Conservation (phyloP, 768 basidiomycete species). For the Mrakia gelida region DNA sequence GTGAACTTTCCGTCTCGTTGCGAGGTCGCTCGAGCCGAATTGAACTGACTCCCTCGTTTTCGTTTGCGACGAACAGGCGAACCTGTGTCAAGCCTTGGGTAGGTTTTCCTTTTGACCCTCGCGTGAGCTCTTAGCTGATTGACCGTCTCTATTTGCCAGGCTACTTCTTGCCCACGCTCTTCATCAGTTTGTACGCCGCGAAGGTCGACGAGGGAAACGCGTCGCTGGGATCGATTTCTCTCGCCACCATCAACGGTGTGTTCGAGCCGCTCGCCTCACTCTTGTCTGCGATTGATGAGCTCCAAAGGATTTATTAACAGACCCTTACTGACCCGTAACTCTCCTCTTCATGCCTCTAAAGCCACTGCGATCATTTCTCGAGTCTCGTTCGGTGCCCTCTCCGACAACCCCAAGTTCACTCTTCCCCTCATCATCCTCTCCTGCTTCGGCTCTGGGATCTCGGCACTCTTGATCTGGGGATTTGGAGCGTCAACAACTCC, state of each 20-base stretch:
- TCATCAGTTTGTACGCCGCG: not conserved
- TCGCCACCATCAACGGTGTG: not conserved
- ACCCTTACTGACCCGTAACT: no score
- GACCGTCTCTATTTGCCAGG: not conserved
- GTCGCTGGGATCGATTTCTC: not conserved
- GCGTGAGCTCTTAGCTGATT: not conserved
- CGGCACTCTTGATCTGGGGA: not conserved
- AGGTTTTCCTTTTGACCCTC: not conserved
- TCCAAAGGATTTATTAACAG: no score
- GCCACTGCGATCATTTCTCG: slow-evolving; percentile 1
- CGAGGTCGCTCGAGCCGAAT: not conserved
- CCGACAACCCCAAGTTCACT: not conserved
- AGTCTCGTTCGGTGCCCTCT: not conserved
- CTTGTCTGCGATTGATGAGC: no score
- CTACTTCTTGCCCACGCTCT: slow-evolving; percentile 2
- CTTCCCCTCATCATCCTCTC: not conserved
- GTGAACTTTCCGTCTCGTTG: not conserved
- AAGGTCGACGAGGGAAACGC: not conserved
- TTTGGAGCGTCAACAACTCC: not conserved
- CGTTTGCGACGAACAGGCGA: not conserved
- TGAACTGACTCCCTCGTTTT: not conserved
- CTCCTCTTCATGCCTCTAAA: not conserved
- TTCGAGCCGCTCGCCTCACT: not conserved
- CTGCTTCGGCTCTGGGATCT: not conserved
- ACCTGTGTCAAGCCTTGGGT: not conserved